Percentiles rank a stretch among this genome's conserved stretches.
These are phyloP conservation scores for Spirogloea muscicola DNA, from an alignment of 139 green algal species.

Conservation along the genomic window DNA sequence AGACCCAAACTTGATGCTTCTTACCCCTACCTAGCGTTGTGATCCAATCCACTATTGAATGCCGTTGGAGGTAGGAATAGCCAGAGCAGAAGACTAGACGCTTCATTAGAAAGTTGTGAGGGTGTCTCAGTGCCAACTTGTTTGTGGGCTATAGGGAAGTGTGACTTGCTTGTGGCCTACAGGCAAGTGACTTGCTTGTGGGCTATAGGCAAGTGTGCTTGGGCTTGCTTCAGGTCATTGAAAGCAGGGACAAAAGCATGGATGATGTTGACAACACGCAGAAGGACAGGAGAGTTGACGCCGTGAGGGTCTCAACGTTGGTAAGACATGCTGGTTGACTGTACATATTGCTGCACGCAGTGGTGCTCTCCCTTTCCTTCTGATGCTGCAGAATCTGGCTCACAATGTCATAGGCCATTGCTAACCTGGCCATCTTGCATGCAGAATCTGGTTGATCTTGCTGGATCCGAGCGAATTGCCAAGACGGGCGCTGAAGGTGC, in stretches of 20 bases:
- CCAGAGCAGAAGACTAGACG: background rate
- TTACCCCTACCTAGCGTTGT: too few species aligned
- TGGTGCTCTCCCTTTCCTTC: too few species aligned
- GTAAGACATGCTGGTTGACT: conserved; percentile 22
- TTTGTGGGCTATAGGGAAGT: background rate
- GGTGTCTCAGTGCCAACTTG: background rate
- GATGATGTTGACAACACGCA: conserved; percentile 5
- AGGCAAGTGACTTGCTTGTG: background rate
- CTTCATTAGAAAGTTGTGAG: background rate
- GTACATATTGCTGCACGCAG: background rate
- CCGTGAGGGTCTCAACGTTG: conserved; percentile 41
- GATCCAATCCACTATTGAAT: background rate
- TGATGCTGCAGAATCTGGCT: too few species aligned
- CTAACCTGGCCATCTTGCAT: background rate
- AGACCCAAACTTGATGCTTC: too few species aligned
- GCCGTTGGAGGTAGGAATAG: background rate
- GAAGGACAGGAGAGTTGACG: background rate
- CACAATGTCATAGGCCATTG: too few species aligned
- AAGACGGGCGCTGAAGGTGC: conserved; percentile 93
- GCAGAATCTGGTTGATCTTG: conserved; percentile 81
- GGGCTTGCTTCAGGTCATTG: conserved; percentile 31
- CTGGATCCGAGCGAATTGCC: conserved; percentile 78
- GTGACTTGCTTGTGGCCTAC: too few species aligned
- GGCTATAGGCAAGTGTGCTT: background rate
- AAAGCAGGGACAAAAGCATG: conserved; percentile 29